phyloP scores from a whole-genome alignment of 208 protist species.

The Acanthamoeba castellanii region DNA sequence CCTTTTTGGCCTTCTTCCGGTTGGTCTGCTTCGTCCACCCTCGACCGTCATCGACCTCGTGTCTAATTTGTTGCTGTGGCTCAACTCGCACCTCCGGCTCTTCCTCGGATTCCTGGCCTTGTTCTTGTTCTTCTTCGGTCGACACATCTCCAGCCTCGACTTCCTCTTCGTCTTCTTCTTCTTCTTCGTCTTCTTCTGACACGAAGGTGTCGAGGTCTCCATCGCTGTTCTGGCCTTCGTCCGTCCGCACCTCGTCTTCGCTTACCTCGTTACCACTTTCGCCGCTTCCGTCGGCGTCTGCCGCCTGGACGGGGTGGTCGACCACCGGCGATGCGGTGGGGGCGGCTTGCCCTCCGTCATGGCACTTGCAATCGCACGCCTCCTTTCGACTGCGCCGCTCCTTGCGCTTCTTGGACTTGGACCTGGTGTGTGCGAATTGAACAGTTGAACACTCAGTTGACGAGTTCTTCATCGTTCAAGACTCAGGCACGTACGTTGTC shows the following conservation, averaged over 20 bases:
- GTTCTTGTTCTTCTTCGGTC: background rate
- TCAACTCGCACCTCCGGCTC: background rate
- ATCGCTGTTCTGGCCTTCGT: background rate
- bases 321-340: no score
- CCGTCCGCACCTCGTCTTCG: background rate
- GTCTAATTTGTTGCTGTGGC: background rate
- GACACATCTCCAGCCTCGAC: background rate
- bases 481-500: background rate
- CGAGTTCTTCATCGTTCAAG: background rate
- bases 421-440: background rate
- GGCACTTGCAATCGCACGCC: background rate
- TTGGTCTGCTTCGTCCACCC: background rate
- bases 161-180: no score
- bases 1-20: background rate
- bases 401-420: constrained; percentile 4
- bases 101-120: background rate
- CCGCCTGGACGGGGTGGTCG: no score
- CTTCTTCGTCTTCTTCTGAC: no score
- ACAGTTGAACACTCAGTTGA: background rate
- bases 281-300: background rate
- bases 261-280: background rate
- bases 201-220: no score
- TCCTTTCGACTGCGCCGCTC: background rate
- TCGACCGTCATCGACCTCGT: no score
- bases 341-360: background rate